phyloP scores from a whole-genome alignment of 345 rosid species.

The Moricandia moricandioides region DNA sequence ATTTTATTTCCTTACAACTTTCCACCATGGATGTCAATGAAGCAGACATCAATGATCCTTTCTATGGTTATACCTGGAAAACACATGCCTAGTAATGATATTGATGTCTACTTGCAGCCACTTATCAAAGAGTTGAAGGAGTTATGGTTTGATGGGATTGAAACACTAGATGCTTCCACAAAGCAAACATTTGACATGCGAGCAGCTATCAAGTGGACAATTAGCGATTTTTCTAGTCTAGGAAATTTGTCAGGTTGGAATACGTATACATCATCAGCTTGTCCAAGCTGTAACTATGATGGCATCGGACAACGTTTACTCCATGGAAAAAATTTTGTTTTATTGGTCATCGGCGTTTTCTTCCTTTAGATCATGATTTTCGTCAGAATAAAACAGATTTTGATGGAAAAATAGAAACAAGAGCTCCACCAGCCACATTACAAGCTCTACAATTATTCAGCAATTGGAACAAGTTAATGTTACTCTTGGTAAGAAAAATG shows the following conservation, averaged over 20 bases:
- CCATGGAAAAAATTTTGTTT: background rate
- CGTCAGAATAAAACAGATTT: background rate
- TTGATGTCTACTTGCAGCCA: background rate
- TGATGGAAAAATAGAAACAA: background rate
- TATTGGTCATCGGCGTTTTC: background rate
- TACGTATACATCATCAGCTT: background rate
- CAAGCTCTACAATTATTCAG: background rate
- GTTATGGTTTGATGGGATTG: background rate
- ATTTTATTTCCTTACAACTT: too few species aligned
- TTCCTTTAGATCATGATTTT: background rate
- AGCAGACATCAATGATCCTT: background rate
- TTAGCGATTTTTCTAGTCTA: background rate
- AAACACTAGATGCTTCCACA: background rate
- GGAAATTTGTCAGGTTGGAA: background rate
- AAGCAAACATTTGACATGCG: background rate
- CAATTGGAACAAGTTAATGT: background rate
- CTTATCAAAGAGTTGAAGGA: background rate
- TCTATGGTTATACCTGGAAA: background rate
- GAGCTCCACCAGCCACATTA: background rate
- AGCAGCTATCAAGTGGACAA: background rate
- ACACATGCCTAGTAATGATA: background rate
- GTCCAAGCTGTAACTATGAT: background rate
- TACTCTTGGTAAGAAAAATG: background rate
- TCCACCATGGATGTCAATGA: background rate
- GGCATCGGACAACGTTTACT: background rate